These are phyloP conservation scores for Septoria petroselini DNA, from an alignment of 2,329 filamentous ascomycete species.

Conservation along the genomic window DNA sequence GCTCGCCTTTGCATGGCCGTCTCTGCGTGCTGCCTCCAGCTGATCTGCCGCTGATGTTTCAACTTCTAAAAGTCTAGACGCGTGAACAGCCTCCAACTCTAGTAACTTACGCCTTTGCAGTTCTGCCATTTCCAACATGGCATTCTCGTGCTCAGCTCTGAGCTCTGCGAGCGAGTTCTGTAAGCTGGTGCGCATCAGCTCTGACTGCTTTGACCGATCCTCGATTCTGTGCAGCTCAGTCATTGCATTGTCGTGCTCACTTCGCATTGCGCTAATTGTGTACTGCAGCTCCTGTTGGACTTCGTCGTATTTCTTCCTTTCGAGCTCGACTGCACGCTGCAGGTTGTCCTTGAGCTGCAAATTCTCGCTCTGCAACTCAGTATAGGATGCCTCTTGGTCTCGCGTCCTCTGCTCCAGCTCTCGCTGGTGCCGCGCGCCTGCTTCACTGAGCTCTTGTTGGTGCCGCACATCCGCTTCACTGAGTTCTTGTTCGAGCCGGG, in stretches of 20 bases:
- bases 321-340: constrained; percentile 10
- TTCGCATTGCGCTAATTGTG: not conserved
- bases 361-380: constrained; percentile 22
- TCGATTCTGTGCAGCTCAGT: constrained; percentile 12
- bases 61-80: constrained; percentile 13
- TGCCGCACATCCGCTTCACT: constrained; percentile 20
- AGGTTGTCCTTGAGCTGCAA: constrained; percentile 23
- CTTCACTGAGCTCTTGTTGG: constrained; percentile 20
- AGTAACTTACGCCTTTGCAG: constrained; percentile 11
- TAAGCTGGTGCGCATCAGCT: constrained; percentile 8
- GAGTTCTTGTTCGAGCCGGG: constrained; percentile 17
- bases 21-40: constrained; percentile 8
- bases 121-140: constrained; percentile 12
- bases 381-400: constrained; percentile 26
- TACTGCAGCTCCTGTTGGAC: constrained; percentile 3
- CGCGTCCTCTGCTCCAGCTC: constrained; percentile 29
- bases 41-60: constrained; percentile 7
- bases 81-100: constrained; percentile 10
- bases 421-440: constrained; percentile 26
- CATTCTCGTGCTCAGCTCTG: constrained; percentile 15
- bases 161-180: constrained; percentile 16
- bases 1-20: constrained; percentile 19
- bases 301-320: not conserved
- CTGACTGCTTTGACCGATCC: constrained; percentile 14
- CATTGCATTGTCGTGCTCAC: constrained; percentile 10